Base-by-base conservation (phyloP, 2,329 filamentous ascomycete genomes). In the Plenodomus lindquistii region DNA sequence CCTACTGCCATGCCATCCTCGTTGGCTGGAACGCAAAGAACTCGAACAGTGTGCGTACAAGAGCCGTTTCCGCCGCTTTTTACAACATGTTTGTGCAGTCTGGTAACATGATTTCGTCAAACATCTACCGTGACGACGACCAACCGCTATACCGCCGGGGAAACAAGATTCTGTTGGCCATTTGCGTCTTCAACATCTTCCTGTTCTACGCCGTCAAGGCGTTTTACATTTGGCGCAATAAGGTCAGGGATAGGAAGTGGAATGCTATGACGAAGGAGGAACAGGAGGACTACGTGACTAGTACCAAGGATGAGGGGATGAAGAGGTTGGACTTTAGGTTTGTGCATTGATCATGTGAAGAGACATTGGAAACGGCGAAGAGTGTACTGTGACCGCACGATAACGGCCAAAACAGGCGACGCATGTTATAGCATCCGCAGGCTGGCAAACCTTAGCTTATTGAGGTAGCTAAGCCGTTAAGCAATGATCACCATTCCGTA, bases 61-160 rank as follows among this genome's bases (percentile, higher is more conserved):
- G 74, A 35, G 69, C 73, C 4, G 70, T 76, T 2, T 70, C 67
- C 1, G 72, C 73, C 0, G 74, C 74, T 1, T 58, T 73, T 3
- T 74, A 72, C 48, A 74, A 75, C 48, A 70, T 79, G 68, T 70
- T 73, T 37, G 75, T 79, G 4, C 78, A 81, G 57, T 61, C 75
- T 1, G 75, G 75, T 22, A 75, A 75, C 20, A 76, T 80, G 31
- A 75, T 78, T 35, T 69, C 70, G 3, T 71, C 72, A 0, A 77
- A 80, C 42, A 78, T 81, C 40, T 81, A 80, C 59, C 73, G 78
- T 17, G 64, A 72, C 22, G 55, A 48, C 71, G 80, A 80, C 40
- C 66, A 69, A 43, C 78, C 77, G 1, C 63, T 73, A 7, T 79
- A 77, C 44, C 66, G 71, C 6, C 69, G 74, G 0, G 76, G 76